Conservation (phyloP, 495 filamentous ascomycete species). For the Cetradonia linearis region DNA sequence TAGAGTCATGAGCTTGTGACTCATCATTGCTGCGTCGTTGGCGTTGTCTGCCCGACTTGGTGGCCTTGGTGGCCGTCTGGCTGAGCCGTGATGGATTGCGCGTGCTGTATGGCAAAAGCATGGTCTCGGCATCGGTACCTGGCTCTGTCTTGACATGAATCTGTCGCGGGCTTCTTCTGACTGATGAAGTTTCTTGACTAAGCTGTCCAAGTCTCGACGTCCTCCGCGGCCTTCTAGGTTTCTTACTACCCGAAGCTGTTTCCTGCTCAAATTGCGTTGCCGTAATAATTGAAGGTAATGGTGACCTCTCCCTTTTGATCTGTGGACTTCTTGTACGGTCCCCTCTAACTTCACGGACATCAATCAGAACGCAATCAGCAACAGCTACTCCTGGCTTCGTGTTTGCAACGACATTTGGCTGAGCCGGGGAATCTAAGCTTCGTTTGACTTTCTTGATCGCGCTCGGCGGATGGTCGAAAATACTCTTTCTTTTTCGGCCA, state of each 20-base stretch:
- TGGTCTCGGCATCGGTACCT: neutral
- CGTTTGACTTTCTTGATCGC: conserved; percentile 16
- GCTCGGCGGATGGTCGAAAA: neutral
- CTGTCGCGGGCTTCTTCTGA: neutral
- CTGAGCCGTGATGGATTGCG: conserved; percentile 8
- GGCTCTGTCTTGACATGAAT: neutral
- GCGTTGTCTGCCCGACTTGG: neutral
- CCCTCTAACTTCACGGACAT: conserved; percentile 5
- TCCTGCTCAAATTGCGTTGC: conserved; percentile 8
- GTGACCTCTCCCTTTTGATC: conserved; percentile 18
- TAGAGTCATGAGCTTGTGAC: neutral
- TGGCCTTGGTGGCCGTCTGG: neutral
- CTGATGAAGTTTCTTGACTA: conserved; percentile 4
- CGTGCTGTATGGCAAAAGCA: neutral
- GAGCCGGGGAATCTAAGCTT: neutral
- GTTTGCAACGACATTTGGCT: neutral
- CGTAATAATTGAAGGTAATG: conserved; percentile 10
- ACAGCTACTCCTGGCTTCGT: conserved; percentile 4
- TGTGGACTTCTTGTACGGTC: neutral
- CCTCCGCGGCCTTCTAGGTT: neutral
- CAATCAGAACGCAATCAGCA: conserved; percentile 21
- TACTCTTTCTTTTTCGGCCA: conserved; percentile 16
- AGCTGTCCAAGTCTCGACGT: neutral
- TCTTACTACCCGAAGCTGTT: neutral
- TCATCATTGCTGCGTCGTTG: conserved; percentile 1